These are phyloP conservation scores for Pelargonium nanum DNA, from an alignment of 345 rosid species.

Conservation along the genomic window DNA sequence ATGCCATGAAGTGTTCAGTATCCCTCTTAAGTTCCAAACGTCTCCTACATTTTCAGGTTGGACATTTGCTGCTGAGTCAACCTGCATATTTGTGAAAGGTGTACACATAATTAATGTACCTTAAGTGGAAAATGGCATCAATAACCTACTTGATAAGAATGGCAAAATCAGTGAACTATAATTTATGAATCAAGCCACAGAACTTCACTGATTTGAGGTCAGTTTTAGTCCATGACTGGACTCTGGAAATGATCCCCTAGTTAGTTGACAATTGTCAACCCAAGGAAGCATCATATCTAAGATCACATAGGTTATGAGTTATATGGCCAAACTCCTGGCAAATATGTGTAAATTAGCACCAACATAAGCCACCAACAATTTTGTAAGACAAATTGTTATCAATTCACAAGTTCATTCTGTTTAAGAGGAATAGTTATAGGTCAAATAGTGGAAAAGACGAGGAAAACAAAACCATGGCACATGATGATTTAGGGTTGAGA, in stretches of 20 bases:
- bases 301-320: too few species aligned
- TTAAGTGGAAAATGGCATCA: neutral
- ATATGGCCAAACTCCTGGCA: too few species aligned
- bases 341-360: too few species aligned
- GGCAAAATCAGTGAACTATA: neutral
- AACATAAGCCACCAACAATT: too few species aligned
- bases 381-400: too few species aligned
- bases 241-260: neutral
- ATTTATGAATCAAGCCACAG: neutral
- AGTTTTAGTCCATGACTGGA: neutral
- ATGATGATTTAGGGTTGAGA: too few species aligned
- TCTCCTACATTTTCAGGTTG: conserved; percentile 78
- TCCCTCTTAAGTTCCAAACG: conserved; percentile 90
- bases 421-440: too few species aligned
- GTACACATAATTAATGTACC: neutral
- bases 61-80: conserved; percentile 81
- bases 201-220: neutral
- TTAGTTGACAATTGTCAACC: neutral
- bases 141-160: neutral
- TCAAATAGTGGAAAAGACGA: too few species aligned
- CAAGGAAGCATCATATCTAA: too few species aligned
- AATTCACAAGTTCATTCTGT: too few species aligned
- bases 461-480: too few species aligned
- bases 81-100: conserved; percentile 41
- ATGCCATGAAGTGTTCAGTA: conserved; percentile 92